Evolutionary conservation across 768 basidiomycete genomes (phyloP).

Genomic region (Tylopilus plumbeoviolaceoides): DNA sequence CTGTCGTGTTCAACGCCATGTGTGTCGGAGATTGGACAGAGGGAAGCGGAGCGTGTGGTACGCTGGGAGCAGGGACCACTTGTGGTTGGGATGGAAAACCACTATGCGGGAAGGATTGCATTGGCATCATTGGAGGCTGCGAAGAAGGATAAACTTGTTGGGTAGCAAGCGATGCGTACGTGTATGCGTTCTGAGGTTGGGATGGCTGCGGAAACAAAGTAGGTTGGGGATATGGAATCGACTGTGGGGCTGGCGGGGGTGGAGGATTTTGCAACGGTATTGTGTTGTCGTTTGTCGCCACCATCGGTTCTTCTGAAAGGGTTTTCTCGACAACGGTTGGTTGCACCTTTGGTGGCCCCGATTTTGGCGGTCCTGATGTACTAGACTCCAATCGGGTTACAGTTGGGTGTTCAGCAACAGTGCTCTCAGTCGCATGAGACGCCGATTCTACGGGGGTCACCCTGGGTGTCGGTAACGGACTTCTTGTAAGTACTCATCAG

Average conservation of each 20-base stretch:
- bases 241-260: conserved; percentile 5
- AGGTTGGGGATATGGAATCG: conserved; percentile 10
- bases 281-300: neutral
- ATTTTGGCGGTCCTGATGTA: neutral
- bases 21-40: conserved; percentile 17
- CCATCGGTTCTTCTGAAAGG: conserved; percentile 2
- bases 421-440: conserved; percentile 9
- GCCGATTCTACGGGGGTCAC: conserved; percentile 44
- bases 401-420: conserved; percentile 1
- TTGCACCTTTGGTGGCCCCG: neutral
- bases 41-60: conserved; percentile 11
- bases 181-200: conserved; percentile 17
- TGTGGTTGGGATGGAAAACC: conserved; percentile 19
- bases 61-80: conserved; percentile 1
- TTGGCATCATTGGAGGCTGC: conserved; percentile 18
- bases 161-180: conserved; percentile 10
- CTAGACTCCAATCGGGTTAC: neutral
- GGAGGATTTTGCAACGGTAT: conserved; percentile 4
- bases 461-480: conserved; percentile 59
- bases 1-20: conserved; percentile 6
- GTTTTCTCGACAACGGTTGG: neutral
- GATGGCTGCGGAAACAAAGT: conserved; percentile 12
- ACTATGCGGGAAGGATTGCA: conserved; percentile 14
- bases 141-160: conserved; percentile 18
- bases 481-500: conserved; percentile 41